These are phyloP conservation scores for Allium fistulosum DNA, from an alignment of 106 monocot species.

Conservation along the genomic window DNA sequence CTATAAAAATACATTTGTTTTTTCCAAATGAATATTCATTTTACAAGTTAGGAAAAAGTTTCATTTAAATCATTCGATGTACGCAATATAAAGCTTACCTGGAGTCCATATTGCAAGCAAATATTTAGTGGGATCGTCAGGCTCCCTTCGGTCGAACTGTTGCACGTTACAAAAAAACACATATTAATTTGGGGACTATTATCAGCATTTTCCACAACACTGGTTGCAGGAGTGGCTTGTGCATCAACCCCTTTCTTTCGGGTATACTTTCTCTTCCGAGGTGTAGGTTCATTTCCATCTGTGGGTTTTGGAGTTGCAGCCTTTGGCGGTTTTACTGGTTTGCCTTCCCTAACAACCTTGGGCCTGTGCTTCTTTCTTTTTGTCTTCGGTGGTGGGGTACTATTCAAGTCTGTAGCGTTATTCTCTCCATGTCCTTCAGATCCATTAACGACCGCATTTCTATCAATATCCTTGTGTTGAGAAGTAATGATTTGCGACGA, in stretches of 20 bases:
- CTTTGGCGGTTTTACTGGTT: constrained; percentile 27
- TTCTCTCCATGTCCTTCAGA: constrained; percentile 6
- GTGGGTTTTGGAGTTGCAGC: constrained; percentile 27
- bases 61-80: too few species aligned
- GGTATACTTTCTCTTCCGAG: constrained; percentile 32
- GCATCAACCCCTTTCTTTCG: constrained; percentile 11
- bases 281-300: not conserved
- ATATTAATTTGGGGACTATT: constrained; percentile 1
- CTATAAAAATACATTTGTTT: constrained; percentile 10
- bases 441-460: not conserved
- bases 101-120: constrained; percentile 76
- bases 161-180: constrained; percentile 6
- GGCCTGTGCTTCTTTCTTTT: constrained; percentile 58
- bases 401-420: constrained; percentile 16
- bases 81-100: constrained; percentile 19
- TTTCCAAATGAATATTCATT: not conserved
- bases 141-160: constrained; percentile 59
- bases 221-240: not conserved
- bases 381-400: constrained; percentile 22
- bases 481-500: constrained; percentile 12
- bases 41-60: not conserved
- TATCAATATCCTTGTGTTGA: constrained; percentile 5
- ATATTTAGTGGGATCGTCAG: constrained; percentile 59
- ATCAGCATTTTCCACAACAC: constrained; percentile 1
- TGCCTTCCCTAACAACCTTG: constrained; percentile 65